Conservation (phyloP, 1,284 basidiomycete species). For the Jaminaea rosea region DNA sequence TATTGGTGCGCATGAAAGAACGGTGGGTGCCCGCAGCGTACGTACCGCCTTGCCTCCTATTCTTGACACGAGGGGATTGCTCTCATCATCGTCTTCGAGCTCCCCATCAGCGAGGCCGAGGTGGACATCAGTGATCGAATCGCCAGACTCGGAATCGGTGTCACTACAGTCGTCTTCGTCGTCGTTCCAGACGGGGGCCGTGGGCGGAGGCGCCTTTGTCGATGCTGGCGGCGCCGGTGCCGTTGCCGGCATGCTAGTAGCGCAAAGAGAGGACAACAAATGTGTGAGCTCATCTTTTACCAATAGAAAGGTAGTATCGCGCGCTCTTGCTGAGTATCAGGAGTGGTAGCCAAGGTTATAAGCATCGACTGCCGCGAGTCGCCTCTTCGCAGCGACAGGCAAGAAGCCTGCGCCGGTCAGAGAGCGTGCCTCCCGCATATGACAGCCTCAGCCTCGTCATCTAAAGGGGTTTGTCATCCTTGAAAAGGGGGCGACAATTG, state of each 20-base stretch:
- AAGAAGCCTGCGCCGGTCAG: not conserved
- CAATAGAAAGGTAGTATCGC: no score
- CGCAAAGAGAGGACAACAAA: no score
- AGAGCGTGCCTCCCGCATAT: not conserved
- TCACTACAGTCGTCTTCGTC: conserved; percentile 5
- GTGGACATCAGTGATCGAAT: conserved; percentile 27
- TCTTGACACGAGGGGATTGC: conserved; percentile 43
- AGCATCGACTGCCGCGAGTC: not conserved
- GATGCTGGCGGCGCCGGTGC: no score
- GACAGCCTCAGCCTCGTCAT: conserved; percentile 1
- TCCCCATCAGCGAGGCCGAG: conserved; percentile 41
- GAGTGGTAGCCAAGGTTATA: conserved; percentile 1
- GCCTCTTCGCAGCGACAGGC: not conserved
- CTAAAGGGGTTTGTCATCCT: conserved; percentile 1
- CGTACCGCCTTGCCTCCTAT: conserved; percentile 32
- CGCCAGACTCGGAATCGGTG: conserved; percentile 30
- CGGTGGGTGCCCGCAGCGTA: not conserved
- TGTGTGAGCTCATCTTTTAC: no score
- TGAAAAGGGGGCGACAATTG: not conserved
- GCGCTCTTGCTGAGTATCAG: no score
- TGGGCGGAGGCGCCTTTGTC: not conserved
- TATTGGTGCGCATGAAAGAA: not conserved
- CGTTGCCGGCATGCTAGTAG: no score
- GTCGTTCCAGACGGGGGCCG: not conserved
- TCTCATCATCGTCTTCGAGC: conserved; percentile 33